Percentiles rank a stretch among this genome's conserved stretches.
phyloP scores from a whole-genome alignment of 768 basidiomycete species.

The Phylloporus sp. region DNA sequence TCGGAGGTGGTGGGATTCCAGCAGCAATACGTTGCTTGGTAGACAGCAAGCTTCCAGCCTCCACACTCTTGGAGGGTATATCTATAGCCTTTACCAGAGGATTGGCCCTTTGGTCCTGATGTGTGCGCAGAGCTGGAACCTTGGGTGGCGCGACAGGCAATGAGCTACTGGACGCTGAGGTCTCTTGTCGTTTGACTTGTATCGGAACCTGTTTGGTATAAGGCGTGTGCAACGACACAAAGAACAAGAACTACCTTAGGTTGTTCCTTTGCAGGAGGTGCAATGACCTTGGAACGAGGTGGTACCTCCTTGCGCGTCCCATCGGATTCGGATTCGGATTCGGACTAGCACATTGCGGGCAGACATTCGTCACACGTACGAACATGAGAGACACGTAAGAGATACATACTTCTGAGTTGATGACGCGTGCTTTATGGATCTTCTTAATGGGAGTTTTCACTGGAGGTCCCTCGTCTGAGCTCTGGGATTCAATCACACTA shows the following conservation, averaged over 20 bases:
- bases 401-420: constrained; percentile 13
- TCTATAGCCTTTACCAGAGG: constrained; percentile 33
- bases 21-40: constrained; percentile 50
- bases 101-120: constrained; percentile 27
- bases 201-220: constrained; percentile 1
- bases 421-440: constrained; percentile 1
- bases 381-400: not conserved
- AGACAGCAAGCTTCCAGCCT: constrained; percentile 37
- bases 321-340: constrained; percentile 10
- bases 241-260: constrained; percentile 11
- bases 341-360: constrained; percentile 18
- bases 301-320: not conserved
- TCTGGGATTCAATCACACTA: constrained; percentile 5
- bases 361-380: not conserved
- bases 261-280: not conserved
- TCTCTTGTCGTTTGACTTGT: constrained; percentile 10
- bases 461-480: constrained; percentile 4
- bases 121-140: constrained; percentile 18
- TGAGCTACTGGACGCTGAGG: not conserved
- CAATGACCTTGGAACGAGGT: constrained; percentile 1
- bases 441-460: not conserved
- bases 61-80: constrained; percentile 21
- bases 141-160: constrained; percentile 13
- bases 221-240: not conserved
- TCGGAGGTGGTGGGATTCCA: constrained; percentile 33